Conservation (phyloP, 768 basidiomycete species). For the Lactarius hengduanensis region DNA sequence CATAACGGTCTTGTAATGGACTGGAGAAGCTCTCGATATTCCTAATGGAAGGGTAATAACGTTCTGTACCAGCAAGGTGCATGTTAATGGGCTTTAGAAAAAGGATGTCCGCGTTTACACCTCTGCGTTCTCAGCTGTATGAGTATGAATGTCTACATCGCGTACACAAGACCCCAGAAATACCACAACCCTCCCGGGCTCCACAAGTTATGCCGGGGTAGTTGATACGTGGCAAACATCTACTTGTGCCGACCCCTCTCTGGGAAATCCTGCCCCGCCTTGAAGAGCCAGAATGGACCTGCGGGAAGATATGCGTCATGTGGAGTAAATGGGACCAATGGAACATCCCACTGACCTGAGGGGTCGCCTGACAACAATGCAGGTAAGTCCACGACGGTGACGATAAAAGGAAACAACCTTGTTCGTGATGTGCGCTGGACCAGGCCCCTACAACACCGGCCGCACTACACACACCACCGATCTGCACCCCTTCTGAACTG, state of each 20-base stretch:
- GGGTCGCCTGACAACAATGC: slow-evolving; percentile 51
- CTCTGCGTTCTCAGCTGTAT: not conserved
- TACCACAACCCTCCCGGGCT: not conserved
- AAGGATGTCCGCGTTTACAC: not conserved
- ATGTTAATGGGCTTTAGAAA: not conserved
- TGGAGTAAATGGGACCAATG: not conserved
- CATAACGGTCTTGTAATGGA: not conserved
- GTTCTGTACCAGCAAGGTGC: not conserved
- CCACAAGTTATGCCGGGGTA: not conserved
- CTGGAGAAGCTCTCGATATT: not conserved
- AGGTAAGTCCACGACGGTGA: slow-evolving; percentile 7
- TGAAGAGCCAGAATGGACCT: slow-evolving; percentile 76
- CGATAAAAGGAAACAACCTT: slow-evolving; percentile 41
- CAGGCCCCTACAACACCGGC: slow-evolving; percentile 67
- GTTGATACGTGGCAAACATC: not conserved
- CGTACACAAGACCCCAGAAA: not conserved
- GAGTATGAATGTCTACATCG: not conserved
- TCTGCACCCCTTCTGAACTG: slow-evolving; percentile 66
- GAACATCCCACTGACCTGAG: slow-evolving; percentile 47
- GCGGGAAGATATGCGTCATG: slow-evolving; percentile 10
- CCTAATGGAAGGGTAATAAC: not conserved
- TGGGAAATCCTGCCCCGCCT: slow-evolving; percentile 34
- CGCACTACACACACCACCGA: slow-evolving; percentile 64
- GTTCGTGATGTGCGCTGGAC: slow-evolving; percentile 57
- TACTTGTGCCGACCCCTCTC: slow-evolving; percentile 17